Conservation (phyloP, 306 rosid species). For the Trifolium pratense region DNA sequence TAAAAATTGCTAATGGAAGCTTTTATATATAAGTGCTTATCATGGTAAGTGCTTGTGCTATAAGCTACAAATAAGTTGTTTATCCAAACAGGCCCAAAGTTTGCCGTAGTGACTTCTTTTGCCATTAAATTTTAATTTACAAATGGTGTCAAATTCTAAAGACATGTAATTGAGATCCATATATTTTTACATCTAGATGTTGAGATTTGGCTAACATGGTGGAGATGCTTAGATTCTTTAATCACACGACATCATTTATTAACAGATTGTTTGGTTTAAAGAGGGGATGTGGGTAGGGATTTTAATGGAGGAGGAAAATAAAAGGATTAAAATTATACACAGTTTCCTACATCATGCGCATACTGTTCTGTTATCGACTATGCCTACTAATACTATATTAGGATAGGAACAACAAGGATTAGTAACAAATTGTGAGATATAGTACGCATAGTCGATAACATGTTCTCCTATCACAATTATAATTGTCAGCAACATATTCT, state of each 20-base stretch:
- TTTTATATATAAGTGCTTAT: neutral
- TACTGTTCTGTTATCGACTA: neutral
- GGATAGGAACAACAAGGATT: no score
- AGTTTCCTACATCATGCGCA: neutral
- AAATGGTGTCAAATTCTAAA: neutral
- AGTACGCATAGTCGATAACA: no score
- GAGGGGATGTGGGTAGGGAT: neutral
- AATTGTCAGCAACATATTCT: neutral
- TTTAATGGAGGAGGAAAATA: neutral
- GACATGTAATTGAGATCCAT: conserved; percentile 15
- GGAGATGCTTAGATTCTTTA: neutral
- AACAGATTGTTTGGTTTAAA: neutral
- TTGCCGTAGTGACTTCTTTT: neutral
- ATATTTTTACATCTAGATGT: conserved; percentile 1
- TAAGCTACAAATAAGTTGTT: neutral
- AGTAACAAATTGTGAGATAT: no score
- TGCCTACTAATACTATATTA: no score
- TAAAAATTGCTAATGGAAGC: no score
- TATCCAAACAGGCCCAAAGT: no score
- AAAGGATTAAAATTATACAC: neutral
- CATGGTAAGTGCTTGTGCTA: neutral
- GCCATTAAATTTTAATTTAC: neutral
- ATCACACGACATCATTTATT: neutral
- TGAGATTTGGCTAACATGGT: conserved; percentile 2
- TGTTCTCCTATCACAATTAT: conserved; percentile 8